Evolutionary conservation across 176 grass and related monocot genomes (phyloP), one percentile per base, ranked within the genome.

Genomic region (Eragrostis curvula): DNA sequence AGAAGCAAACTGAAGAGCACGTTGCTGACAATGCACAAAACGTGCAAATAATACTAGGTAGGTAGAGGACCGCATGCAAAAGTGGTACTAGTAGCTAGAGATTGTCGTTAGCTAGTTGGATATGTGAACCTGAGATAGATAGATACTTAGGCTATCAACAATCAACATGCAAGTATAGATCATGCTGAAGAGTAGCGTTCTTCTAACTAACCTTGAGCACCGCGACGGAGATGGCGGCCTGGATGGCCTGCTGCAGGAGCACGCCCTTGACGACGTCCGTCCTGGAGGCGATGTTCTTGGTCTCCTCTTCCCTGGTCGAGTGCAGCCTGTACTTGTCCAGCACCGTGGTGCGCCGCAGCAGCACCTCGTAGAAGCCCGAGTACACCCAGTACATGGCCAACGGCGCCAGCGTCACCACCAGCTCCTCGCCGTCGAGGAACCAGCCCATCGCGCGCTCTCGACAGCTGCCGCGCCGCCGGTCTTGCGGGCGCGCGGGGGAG

Each of bases 241-340:
- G 91, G 82, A 97, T 86, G 20, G 53, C 87, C 63, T 97, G 94
- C 79, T 92, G 94, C 73, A 97, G 83, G 43, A 97, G 94, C 66
- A 97, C 91, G 42, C 77, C 85, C 46, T 59, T 80, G 8, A 92
- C 49, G 21, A 97, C 94, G 46, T 92, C 85, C 59, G 20, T 86
- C 88, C 89, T 82, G 48, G 91, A 90, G 21, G 65, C 87, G 83
- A 94, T 77, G 77, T 97, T 97, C 71, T 88, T 94, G 66, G 48
- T 85, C 14, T 90, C 82, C 80, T 97, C 91, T 20, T 97, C 91
- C 51, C 59, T 88, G 42, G 36, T 84, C 7, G 94, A 88, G 71
- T 97, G 94, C 79, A 97, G 81, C 81, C 94, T 92, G 74, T 97
- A 94, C 44, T 10, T 92, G 46, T 82, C 76, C 75, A 81, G 66